Percentiles rank a stretch among this genome's conserved stretches.
These are phyloP conservation scores for Serendipita sp. DNA, from an alignment of 768 basidiomycete genomes.

Conservation along the genomic window DNA sequence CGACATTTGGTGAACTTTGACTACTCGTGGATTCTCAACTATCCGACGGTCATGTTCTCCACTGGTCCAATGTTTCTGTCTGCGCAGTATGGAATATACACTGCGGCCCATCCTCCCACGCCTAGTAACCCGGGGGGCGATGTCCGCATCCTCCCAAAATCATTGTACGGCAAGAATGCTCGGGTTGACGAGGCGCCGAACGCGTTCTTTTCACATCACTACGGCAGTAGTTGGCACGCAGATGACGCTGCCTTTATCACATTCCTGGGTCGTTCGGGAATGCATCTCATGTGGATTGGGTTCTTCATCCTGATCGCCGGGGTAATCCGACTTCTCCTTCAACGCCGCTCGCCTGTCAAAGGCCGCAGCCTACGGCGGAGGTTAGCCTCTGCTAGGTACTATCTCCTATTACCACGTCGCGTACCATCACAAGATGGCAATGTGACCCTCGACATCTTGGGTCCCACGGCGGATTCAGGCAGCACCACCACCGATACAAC, in stretches of 20 bases:
- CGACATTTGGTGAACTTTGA: slow-evolving; percentile 85
- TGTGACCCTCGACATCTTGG: slow-evolving; percentile 32
- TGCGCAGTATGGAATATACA: slow-evolving; percentile 80
- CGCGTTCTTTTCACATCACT: slow-evolving; percentile 93
- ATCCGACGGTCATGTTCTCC: slow-evolving; percentile 99
- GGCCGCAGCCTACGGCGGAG: slow-evolving; percentile 29
- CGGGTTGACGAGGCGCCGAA: slow-evolving; percentile 66
- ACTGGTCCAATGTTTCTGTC: slow-evolving; percentile 99
- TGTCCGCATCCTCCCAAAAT: slow-evolving; percentile 84
- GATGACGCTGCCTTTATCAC: slow-evolving; percentile 97
- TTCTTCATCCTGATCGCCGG: slow-evolving; percentile 57
- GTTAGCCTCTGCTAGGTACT: slow-evolving; percentile 28
- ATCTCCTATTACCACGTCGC: slow-evolving; percentile 61
- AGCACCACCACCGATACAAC: slow-evolving; percentile 6
- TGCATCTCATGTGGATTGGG: slow-evolving; percentile 73
- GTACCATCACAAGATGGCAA: slow-evolving; percentile 48
- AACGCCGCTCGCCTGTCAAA: slow-evolving; percentile 37
- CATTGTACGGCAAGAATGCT: slow-evolving; percentile 96
- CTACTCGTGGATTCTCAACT: slow-evolving; percentile 88
- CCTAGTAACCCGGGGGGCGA: slow-evolving; percentile 41
- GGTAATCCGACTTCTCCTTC: slow-evolving; percentile 33
- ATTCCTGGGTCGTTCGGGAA: slow-evolving; percentile 83
- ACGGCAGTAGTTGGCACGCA: slow-evolving; percentile 96
- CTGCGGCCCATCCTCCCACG: slow-evolving; percentile 45
- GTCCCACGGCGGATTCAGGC: slow-evolving; percentile 7